Conservation (phyloP, 2,329 filamentous ascomycete genomes). For the Chaetoscypha palmicola region DNA sequence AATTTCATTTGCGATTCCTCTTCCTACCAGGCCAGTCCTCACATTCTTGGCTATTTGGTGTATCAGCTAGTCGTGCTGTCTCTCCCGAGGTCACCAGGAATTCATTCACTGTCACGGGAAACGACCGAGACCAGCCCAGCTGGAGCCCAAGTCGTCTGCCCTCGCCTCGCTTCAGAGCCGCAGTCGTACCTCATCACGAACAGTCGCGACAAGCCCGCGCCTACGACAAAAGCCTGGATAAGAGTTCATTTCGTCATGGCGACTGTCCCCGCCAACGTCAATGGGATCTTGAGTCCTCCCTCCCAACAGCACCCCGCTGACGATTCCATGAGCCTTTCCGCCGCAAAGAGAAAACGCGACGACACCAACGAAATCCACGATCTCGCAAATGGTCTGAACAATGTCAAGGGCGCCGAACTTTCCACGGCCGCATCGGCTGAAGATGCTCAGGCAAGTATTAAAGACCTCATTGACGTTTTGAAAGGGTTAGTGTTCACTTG, state of each 20-base stretch:
- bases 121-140: too few relatives aligned
- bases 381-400: conserved; percentile 26
- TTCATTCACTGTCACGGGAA: too few relatives aligned
- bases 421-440: conserved; percentile 21
- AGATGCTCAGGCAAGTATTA: conserved; percentile 33
- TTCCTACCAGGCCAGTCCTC: too few relatives aligned
- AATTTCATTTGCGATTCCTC: too few relatives aligned
- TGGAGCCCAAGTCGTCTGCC: too few relatives aligned
- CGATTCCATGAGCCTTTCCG: conserved; percentile 30
- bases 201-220: too few relatives aligned
- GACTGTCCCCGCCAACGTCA: conserved; percentile 22
- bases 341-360: conserved; percentile 57
- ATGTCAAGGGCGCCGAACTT: conserved; percentile 21
- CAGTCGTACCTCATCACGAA: too few relatives aligned
- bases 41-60: too few relatives aligned
- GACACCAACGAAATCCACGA: conserved; percentile 23
- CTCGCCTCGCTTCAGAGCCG: background rate
- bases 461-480: conserved; percentile 38
- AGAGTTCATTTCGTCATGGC: too few relatives aligned
- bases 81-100: too few relatives aligned
- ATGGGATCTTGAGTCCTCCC: conserved; percentile 37
- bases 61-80: too few relatives aligned
- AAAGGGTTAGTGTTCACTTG: conserved; percentile 34
- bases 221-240: too few relatives aligned
- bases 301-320: conserved; percentile 22